Base-by-base conservation (phyloP, 2,329 filamentous ascomycete species). In the Hypoxylon sp. region DNA sequence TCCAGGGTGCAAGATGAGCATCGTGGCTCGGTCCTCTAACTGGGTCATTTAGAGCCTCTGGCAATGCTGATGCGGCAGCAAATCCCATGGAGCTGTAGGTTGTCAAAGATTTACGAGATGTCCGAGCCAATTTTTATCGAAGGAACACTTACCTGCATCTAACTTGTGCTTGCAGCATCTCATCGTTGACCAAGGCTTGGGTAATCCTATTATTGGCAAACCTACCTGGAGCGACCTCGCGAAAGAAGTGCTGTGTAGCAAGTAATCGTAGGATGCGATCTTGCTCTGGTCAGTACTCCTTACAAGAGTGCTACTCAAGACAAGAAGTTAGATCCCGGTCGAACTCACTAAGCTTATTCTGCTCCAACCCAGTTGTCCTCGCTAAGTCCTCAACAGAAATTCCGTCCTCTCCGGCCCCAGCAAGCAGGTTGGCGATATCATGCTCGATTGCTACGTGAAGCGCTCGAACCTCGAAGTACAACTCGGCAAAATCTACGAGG, bases 161-260 rank as follows among this genome's bases (percentile, higher is more conserved):
- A 19, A 69, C 59, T 46, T 73, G 70, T 5, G 63, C 67, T 37
- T 48, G 69, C 4, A 74, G 47, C n/a, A 22, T 60, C 52, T 73
- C 62, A 39, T 74, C 67, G 11, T 67, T 22, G 31, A 59, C 69
- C 13, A 73, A 35, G 24, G 69, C 69, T 39, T 64, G 59, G 13
- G 71, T 59, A 33, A 72, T 71, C n/a, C 62, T 67, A n/a, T 74
- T 74, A 47, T 74, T 74, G 9, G 72, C 69, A 53, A 72, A 74
- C 19, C 48, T 47, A 10, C 57, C 63, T 31, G 57, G 62, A 13
- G 59, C 57, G 11, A 72, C 65, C 51, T 73, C 69, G 9, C 67
- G 72, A 48, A 73, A 74, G 29, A 74, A 62, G 53, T 73, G 71
- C 19, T 73, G 64, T 4, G 71, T 66, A 1, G 66, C 53, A 5